Evolutionary conservation across 176 grass and related monocot genomes (phyloP).

Genomic region (Carex myosuroides): DNA sequence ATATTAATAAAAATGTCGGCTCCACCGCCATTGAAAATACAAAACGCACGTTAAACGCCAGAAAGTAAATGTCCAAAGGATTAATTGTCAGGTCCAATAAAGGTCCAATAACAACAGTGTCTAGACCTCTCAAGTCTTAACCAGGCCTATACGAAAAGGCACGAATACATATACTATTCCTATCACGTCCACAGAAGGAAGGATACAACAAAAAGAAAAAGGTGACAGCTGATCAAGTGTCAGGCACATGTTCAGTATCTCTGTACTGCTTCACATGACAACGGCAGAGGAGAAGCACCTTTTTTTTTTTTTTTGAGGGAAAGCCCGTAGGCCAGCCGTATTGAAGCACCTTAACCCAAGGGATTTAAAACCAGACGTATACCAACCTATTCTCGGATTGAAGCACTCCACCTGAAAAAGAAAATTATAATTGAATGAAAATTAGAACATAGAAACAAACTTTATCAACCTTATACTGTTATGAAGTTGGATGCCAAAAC

Average conservation of each 20-base stretch:
- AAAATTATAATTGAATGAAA: too few species aligned
- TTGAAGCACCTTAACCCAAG: constrained; percentile 45
- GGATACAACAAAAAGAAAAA: background rate
- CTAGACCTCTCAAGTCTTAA: too few species aligned
- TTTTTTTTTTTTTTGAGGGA: too few species aligned
- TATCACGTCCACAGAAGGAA: background rate
- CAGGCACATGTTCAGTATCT: background rate
- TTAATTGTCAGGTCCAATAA: background rate
- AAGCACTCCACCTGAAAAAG: too few species aligned
- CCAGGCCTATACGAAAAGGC: background rate
- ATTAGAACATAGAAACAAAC: too few species aligned
- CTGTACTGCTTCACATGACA: constrained; percentile 18
- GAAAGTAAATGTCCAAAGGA: background rate
- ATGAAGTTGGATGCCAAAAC: too few species aligned
- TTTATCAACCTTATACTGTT: too few species aligned
- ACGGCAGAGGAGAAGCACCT: constrained; percentile 45
- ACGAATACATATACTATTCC: background rate
- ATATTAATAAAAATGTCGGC: too few species aligned
- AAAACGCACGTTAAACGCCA: background rate
- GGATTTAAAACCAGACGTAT: constrained; percentile 8
- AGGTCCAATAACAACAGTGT: background rate
- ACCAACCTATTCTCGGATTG: constrained; percentile 46
- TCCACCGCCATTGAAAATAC: background rate
- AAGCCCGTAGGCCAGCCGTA: too few species aligned
- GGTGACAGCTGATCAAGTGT: background rate